phyloP scores from a whole-genome alignment of 805 yeast genomes.

The Hermanozyma aechmeae region DNA sequence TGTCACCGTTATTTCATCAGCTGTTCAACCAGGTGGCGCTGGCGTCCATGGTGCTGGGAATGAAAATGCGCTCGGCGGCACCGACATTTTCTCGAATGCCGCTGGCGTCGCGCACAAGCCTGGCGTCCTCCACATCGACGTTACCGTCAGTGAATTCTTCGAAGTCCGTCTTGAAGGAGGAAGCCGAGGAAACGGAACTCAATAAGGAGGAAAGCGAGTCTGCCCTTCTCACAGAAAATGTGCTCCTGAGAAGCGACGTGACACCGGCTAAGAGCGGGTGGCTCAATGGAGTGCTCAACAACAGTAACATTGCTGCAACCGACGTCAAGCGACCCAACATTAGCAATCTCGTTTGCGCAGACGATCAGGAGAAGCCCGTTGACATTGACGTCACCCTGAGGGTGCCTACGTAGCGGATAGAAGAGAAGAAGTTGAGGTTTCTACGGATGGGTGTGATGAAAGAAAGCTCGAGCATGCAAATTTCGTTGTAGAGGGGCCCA shows the following conservation, averaged over 20 bases:
- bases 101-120: constrained; percentile 1
- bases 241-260: background rate
- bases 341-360: constrained; percentile 1
- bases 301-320: too few species aligned
- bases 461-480: too few species aligned
- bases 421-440: too few species aligned
- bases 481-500: too few species aligned
- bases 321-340: background rate
- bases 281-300: constrained; percentile 4
- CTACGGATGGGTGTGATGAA: too few species aligned
- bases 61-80: background rate
- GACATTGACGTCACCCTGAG: background rate
- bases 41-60: background rate
- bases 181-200: too few species aligned
- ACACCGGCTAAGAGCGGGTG: constrained; percentile 1
- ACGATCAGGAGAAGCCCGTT: background rate
- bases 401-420: too few species aligned
- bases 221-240: too few species aligned
- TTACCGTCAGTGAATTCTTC: too few species aligned
- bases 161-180: too few species aligned
- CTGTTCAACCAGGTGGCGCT: constrained; percentile 15
- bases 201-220: too few species aligned
- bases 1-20: constrained; percentile 32
- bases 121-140: constrained; percentile 1
- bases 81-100: background rate